Evolutionary conservation across 192 early-diverging fungal species (phyloP).

Genomic region (Coemansia sp.): DNA sequence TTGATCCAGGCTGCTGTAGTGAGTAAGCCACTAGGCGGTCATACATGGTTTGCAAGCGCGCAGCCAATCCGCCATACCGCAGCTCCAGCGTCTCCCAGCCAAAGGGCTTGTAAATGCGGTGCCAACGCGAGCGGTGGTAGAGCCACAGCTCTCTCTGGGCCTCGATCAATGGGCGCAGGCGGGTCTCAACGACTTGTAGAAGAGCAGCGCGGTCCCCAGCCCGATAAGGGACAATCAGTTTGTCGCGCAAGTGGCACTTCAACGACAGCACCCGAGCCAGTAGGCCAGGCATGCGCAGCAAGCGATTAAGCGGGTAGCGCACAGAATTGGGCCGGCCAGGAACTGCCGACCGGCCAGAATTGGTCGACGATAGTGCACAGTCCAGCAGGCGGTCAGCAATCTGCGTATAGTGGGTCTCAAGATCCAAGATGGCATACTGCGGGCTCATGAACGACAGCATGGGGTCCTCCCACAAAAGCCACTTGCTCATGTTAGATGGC

Average conservation of each 20-base stretch:
- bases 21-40: constrained; percentile 63
- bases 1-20: constrained; percentile 16
- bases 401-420: constrained; percentile 65
- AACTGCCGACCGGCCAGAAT: constrained; percentile 14
- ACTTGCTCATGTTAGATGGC: constrained; percentile 77
- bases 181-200: constrained; percentile 57
- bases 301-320: constrained; percentile 66
- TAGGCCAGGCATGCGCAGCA: constrained; percentile 65
- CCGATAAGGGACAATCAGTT: constrained; percentile 61
- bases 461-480: constrained; percentile 85
- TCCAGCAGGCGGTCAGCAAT: constrained; percentile 56
- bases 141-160: constrained; percentile 72
- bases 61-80: constrained; percentile 74
- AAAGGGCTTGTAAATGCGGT: constrained; percentile 77
- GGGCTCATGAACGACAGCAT: constrained; percentile 72
- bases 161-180: constrained; percentile 58
- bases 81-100: constrained; percentile 82
- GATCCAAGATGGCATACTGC: constrained; percentile 66
- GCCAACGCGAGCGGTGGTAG: constrained; percentile 78
- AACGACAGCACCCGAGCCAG: constrained; percentile 66
- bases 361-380: constrained; percentile 43
- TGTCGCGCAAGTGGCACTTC: constrained; percentile 68
- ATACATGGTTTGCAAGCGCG: constrained; percentile 66
- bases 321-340: constrained; percentile 2
- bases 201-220: constrained; percentile 55